A percentile compares a stretch with the other conserved stretches of the same genome.
These are phyloP conservation scores for Malania oleifera DNA, from an alignment of 164 flowering plant species.

Conservation along the genomic window DNA sequence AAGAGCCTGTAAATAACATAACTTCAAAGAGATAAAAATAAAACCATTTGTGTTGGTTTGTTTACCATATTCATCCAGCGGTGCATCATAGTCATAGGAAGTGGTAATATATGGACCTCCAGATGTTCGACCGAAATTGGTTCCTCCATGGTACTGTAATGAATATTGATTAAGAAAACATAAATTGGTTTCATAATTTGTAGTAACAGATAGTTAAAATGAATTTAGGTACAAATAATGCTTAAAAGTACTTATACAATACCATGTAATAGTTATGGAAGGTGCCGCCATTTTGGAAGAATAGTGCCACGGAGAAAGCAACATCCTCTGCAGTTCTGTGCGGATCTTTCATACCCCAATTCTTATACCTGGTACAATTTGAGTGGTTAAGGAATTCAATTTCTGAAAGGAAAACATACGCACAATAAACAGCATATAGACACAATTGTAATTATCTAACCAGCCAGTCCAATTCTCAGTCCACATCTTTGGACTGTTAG, in stretches of 20 bases:
- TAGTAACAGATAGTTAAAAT: neutral
- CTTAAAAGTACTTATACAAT: neutral
- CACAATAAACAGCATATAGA: neutral
- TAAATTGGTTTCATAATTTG: neutral
- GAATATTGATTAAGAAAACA: neutral
- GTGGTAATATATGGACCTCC: constrained; percentile 60
- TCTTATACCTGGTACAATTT: constrained; percentile 26
- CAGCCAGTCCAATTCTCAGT: constrained; percentile 41
- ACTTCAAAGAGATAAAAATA: too few species aligned
- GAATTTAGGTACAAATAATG: too few species aligned
- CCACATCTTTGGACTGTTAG: constrained; percentile 30
- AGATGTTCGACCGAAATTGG: constrained; percentile 53
- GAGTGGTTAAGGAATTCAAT: too few species aligned
- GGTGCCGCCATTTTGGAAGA: constrained; percentile 32
- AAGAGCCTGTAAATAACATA: neutral
- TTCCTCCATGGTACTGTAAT: constrained; percentile 57
- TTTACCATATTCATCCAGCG: constrained; percentile 54
- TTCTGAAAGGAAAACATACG: neutral
- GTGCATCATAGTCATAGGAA: constrained; percentile 53
- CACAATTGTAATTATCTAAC: constrained; percentile 3
- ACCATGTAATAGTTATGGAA: constrained; percentile 50
- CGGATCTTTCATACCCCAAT: constrained; percentile 32
- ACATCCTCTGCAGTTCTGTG: constrained; percentile 37
- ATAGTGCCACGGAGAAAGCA: constrained; percentile 36
- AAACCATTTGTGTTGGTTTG: too few species aligned